Base-by-base conservation (phyloP, 2,329 filamentous ascomycete genomes). In the Esteya vermicola region DNA sequence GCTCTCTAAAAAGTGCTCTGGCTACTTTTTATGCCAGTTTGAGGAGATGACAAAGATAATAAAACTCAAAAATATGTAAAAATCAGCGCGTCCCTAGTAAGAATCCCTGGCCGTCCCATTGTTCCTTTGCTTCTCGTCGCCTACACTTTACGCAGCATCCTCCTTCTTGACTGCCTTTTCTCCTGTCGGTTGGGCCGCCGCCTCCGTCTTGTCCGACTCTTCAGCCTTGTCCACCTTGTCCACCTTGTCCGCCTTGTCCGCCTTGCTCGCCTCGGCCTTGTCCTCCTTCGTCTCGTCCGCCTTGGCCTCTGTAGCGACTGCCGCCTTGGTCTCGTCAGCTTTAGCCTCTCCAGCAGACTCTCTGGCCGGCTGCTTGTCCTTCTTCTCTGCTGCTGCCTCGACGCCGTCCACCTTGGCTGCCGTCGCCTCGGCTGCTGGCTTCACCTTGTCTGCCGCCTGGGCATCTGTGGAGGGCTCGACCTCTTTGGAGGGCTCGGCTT, bases 201-300 rank as follows among this genome's bases (percentile, higher is more conserved):
- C 25, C 18, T 38, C 28, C 20, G 16, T 19, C 30, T 37, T 28
- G n/a, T n/a, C n/a, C n/a, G n/a, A n/a, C 18, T 36, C 40, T 5
- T 19, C n/a, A 7, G 19, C 21, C 18, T 7, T 18, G n/a, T 40
- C 33, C 35, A 33, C 32, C 4, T 50, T 52, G 18, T 55, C 49
- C 4, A 52, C 50, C 20, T 56, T 56, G n/a, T 23, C 58, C 33
- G 19, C 18, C 25, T 28, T 19, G 16, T 30, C 34, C n/a, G 19
- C 22, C 18, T 36, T 18, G n/a, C 14, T 16, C 20, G 25, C 32
- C 21, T 42, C 43, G 12, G 36, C 27, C 23, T 28, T 28, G n/a
- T 27, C 25, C 16, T n/a, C 23, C 6, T 9, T 13, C 4, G 19
- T 14, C 23, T 23, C 39, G 9, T 34, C 34, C 20, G 35, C 26